A percentile compares a stretch with the other conserved stretches of the same genome.
phyloP scores from a whole-genome alignment of 2,329 filamentous ascomycete genomes.

The Monosporascus sp. region DNA sequence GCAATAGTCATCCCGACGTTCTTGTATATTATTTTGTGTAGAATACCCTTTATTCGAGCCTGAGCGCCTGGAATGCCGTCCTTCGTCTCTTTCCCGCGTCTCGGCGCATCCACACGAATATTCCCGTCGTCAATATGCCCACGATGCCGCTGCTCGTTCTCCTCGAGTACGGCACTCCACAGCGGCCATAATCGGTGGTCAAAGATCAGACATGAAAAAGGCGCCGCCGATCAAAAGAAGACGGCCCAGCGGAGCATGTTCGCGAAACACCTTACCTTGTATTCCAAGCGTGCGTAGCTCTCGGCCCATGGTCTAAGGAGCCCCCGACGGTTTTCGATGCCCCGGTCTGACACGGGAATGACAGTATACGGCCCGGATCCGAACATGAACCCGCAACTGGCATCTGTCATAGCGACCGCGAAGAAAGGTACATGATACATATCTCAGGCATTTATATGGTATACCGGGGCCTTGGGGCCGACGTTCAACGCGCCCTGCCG shows the following conservation, averaged over 20 bases:
- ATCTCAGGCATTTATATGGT: slow-evolving; percentile 2
- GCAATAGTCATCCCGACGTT: no score
- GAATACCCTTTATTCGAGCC: not conserved
- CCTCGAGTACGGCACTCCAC: slow-evolving; percentile 35
- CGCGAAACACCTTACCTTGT: slow-evolving; percentile 66
- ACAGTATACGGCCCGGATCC: slow-evolving; percentile 71
- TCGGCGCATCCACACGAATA: not conserved
- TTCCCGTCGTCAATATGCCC: slow-evolving; percentile 32
- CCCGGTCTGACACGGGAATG: no score
- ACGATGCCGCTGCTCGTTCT: slow-evolving; percentile 45
- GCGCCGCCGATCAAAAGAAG: slow-evolving; percentile 75
- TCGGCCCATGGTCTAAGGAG: not conserved
- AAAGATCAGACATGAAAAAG: slow-evolving; percentile 94
- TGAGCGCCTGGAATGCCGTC: not conserved
- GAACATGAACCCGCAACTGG: slow-evolving; percentile 69
- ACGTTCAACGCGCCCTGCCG: no score
- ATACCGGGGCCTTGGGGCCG: not conserved
- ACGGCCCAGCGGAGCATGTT: slow-evolving; percentile 64
- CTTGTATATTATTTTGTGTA: no score
- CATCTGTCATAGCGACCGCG: slow-evolving; percentile 65
- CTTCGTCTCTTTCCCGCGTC: not conserved
- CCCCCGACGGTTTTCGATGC: no score
- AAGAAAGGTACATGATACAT: slow-evolving; percentile 59
- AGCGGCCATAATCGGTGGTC: slow-evolving; percentile 92
- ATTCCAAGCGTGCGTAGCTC: slow-evolving; percentile 60